Evolutionary conservation across 2,329 filamentous ascomycete genomes (phyloP).

Genomic region (Colletotrichum tabaci): DNA sequence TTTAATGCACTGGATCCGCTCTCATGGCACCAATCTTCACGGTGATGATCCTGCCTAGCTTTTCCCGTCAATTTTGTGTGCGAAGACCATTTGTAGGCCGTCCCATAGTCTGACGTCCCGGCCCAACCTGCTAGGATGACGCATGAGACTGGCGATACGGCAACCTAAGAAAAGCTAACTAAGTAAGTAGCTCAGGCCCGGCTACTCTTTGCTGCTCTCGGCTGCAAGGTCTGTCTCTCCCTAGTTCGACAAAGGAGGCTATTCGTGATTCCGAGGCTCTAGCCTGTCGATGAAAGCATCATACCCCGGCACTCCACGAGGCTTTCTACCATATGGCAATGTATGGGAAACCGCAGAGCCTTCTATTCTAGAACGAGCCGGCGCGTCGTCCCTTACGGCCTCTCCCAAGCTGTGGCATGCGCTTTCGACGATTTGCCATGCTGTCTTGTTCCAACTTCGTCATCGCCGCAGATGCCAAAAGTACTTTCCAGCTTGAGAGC

Average conservation of each 20-base stretch:
- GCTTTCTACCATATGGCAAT: no score
- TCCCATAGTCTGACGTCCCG: neutral
- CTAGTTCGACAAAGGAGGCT: neutral
- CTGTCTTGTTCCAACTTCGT: neutral
- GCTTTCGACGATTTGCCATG: neutral
- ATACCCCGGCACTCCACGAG: no score
- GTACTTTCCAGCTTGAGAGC: neutral
- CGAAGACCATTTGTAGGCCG: neutral
- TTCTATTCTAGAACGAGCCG: no score
- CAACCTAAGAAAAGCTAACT: neutral
- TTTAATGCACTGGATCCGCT: neutral
- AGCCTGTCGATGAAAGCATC: no score
- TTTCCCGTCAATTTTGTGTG: neutral
- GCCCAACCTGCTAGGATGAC: neutral
- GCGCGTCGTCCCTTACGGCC: neutral
- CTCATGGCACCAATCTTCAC: neutral
- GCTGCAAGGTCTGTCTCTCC: neutral
- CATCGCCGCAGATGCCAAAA: conserved; percentile 3
- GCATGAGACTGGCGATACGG: neutral
- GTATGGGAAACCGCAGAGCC: no score
- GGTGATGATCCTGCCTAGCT: neutral
- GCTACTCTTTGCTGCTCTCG: neutral
- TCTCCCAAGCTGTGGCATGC: neutral
- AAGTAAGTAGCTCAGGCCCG: neutral
- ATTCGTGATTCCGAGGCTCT: no score